Conservation (phyloP, 1,284 basidiomycete species). For the Pulveroboletus sp. region DNA sequence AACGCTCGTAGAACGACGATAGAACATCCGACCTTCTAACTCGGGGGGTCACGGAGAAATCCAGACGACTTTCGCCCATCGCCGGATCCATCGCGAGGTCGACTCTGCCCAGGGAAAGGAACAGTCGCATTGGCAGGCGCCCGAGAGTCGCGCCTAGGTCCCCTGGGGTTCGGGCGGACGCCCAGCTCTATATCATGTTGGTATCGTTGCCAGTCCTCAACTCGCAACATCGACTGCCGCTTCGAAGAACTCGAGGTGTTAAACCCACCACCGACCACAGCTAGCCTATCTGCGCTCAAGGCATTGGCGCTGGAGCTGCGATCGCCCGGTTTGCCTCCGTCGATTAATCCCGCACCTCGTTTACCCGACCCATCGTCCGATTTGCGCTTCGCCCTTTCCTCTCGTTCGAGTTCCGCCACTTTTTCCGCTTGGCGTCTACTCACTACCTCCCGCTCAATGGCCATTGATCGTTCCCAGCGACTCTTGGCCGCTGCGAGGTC, state of each 20-base stretch:
- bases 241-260: slow-evolving; percentile 47
- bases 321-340: slow-evolving; percentile 34
- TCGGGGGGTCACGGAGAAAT: slow-evolving; percentile 34
- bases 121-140: slow-evolving; percentile 38
- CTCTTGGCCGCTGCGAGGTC: slow-evolving; percentile 66
- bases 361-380: slow-evolving; percentile 42
- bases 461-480: slow-evolving; percentile 75
- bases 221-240: slow-evolving; percentile 71
- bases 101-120: slow-evolving; percentile 48
- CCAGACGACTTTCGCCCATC: slow-evolving; percentile 32
- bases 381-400: slow-evolving; percentile 48
- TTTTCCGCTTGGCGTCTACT: slow-evolving; percentile 69
- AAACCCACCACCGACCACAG: slow-evolving; percentile 41
- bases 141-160: slow-evolving; percentile 41
- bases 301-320: slow-evolving; percentile 52
- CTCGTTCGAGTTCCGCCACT: slow-evolving; percentile 51
- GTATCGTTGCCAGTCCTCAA: slow-evolving; percentile 78
- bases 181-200: slow-evolving; percentile 54
- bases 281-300: slow-evolving; percentile 62
- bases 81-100: slow-evolving; percentile 29
- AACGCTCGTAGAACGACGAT: not conserved
- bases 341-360: slow-evolving; percentile 32
- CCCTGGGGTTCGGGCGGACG: slow-evolving; percentile 31
- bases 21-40: slow-evolving; percentile 17
- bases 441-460: slow-evolving; percentile 68